A percentile compares a stretch with the other conserved stretches of the same genome.
These are phyloP conservation scores for Pleurotus ostreatus DNA, from an alignment of 768 basidiomycete species.

Conservation along the genomic window DNA sequence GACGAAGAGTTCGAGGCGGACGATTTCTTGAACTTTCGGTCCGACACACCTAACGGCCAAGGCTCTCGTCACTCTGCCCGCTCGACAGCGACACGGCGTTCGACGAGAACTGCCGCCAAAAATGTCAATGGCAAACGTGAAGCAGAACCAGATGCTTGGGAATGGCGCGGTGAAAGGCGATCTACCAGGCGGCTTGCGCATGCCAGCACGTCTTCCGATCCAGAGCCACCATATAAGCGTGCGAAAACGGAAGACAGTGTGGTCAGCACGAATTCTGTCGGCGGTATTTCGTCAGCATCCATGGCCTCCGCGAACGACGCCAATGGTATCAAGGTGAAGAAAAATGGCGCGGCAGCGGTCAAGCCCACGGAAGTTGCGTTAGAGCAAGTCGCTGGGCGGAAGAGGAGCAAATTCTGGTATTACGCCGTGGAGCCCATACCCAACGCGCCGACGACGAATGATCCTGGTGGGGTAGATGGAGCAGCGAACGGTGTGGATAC, in stretches of 20 bases:
- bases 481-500: constrained; percentile 12
- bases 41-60: constrained; percentile 40
- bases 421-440: constrained; percentile 78
- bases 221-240: constrained; percentile 54
- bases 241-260: constrained; percentile 76
- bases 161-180: constrained; percentile 75
- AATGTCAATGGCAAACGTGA: constrained; percentile 51
- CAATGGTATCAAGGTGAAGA: constrained; percentile 44
- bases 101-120: constrained; percentile 43
- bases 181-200: constrained; percentile 62
- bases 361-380: constrained; percentile 73
- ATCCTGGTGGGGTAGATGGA: constrained; percentile 1
- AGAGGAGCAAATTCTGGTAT: constrained; percentile 85
- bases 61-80: constrained; percentile 29
- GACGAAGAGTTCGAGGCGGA: constrained; percentile 62
- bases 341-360: constrained; percentile 58
- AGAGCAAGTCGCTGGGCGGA: constrained; percentile 75
- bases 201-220: constrained; percentile 46
- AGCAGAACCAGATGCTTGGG: constrained; percentile 47
- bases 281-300: constrained; percentile 29
- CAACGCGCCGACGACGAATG: constrained; percentile 20
- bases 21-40: constrained; percentile 37
- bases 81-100: constrained; percentile 42
- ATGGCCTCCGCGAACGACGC: constrained; percentile 19
- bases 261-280: constrained; percentile 51